phyloP scores from a whole-genome alignment of 148 eudicot species.

The Camellia granthamiana region DNA sequence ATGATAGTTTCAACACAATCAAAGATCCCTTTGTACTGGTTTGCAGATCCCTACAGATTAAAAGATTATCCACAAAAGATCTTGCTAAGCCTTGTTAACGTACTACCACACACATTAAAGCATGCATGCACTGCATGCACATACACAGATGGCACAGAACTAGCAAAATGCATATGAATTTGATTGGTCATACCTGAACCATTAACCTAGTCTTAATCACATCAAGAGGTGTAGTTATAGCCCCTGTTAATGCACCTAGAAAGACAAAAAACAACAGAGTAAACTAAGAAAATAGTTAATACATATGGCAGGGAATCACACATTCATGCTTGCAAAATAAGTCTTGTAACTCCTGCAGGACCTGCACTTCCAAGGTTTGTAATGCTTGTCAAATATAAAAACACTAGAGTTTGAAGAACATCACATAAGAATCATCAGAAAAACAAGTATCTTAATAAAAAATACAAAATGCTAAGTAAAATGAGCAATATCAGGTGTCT shows the following conservation, averaged over 20 bases:
- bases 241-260: slow-evolving; percentile 92
- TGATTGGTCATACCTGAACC: slow-evolving; percentile 59
- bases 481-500: not conserved
- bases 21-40: slow-evolving; percentile 75
- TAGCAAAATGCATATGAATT: not conserved
- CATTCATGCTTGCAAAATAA: not conserved
- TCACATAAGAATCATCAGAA: not conserved
- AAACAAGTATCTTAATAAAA: not conserved
- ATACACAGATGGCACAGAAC: slow-evolving; percentile 2
- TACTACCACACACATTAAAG: too few relatives aligned
- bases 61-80: not conserved
- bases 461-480: not conserved
- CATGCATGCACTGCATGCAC: not conserved
- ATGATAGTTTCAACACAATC: slow-evolving; percentile 75
- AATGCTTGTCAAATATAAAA: not conserved
- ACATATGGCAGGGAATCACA: not conserved
- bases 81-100: not conserved
- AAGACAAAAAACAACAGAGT: not conserved
- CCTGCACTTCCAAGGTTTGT: not conserved
- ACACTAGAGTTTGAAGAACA: not conserved
- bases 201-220: slow-evolving; percentile 93
- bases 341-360: not conserved
- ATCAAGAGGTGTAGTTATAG: slow-evolving; percentile 90
- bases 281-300: not conserved
- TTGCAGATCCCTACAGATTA: slow-evolving; percentile 70